Base-by-base conservation (phyloP, 192 early-diverging fungal genomes). In the Martensiomyces pterosporus region DNA sequence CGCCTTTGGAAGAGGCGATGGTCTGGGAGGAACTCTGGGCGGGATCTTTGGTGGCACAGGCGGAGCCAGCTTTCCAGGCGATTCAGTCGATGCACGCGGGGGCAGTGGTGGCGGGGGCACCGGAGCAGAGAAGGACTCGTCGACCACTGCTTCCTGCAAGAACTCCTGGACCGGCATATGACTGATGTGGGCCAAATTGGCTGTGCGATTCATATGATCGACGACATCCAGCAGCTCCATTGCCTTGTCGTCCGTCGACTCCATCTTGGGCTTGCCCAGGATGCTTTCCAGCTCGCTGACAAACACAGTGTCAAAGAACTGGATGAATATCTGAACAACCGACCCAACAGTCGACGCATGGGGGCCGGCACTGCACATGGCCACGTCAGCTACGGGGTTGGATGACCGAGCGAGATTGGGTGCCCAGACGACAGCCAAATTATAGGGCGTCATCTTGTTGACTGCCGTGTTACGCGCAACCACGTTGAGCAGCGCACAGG, bases 361-460 rank as follows among this genome's bases (percentile, higher is more conserved):
- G 1, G 53, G 49, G 2, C 67, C 67, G 0, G 56, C 41, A 2
- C 14, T 36, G 23, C 70, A 77, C 75, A 77, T 77, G 0, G 43
- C 26, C 23, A 73, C 57, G 39, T 77, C 75, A 14, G 49, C 44
- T 9, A 57, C 36, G n/a, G 69, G 75, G 43, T 62, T 61, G 8
- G 22, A 48, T 2, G 75, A 67, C 19, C 63, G 67, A 15, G 91
- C 80, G 47, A 97, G 64, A 49, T 93, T 97, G 7, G 92, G 92
- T 4, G 89, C 74, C 78, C 89, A 89, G 10, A 94, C 87, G 19
- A 93, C 75, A 0, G 89, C 86, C 47, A 97, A 62, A 49, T 91
- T 97, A 40, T 80, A 70, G 3, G 86, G 43, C 8, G 84, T 86
- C 94, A 97, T 97, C 25, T 80, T 75, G 57, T 90, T 97, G 0